Base-by-base conservation (phyloP, 345 rosid genomes). In the Camelina laxa region DNA sequence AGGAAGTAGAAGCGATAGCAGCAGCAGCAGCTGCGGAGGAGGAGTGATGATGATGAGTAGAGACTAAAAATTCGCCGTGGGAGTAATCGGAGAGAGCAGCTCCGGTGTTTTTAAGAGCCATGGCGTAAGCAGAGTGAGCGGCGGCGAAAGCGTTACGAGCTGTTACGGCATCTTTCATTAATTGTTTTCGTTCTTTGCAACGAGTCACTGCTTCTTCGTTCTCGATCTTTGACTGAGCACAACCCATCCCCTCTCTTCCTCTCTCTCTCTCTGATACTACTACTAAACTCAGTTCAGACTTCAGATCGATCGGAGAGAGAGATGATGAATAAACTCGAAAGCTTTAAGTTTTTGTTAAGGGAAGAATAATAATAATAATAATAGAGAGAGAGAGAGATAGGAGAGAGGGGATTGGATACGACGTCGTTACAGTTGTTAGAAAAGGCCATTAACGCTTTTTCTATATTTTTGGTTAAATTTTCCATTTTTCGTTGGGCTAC, bases 71-170 rank as follows among this genome's bases (percentile, higher is more conserved):
- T 81, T 91, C 97, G 24, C 88, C 90, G 14, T 85, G 89, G n/a
- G 92, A 83, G 75, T 84, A 92, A 57, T 90, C 97, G 72, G 89
- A 87, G 74, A 95, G 92, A 69, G 97, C 97, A 56, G 97, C 97
- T 67, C 97, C 99, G 70, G 97, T 87, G 86, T 90, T 89, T 78
- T 88, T 90, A 14, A 94, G 84, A 44, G 91, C 76, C 83, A 91
- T 82, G 31, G 88, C 82, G 82, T 87, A 90, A 80, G 93, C 85
- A 7, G 87, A 84, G 86, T 95, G 97, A 1, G 98, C 92, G n/a
- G 99, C 96, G 66, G 99, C 97, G 80, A 95, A 95, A 70, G 98
- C 97, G 84, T 95, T 95, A 21, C 99, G 91, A 13, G 78, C 68
- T 0, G 83, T 63, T 36, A 92, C 92, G 3, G 96, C 97, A 0